These are phyloP conservation scores for Stereum hirsutum DNA, from an alignment of 1,284 basidiomycete species.

Conservation along the genomic window DNA sequence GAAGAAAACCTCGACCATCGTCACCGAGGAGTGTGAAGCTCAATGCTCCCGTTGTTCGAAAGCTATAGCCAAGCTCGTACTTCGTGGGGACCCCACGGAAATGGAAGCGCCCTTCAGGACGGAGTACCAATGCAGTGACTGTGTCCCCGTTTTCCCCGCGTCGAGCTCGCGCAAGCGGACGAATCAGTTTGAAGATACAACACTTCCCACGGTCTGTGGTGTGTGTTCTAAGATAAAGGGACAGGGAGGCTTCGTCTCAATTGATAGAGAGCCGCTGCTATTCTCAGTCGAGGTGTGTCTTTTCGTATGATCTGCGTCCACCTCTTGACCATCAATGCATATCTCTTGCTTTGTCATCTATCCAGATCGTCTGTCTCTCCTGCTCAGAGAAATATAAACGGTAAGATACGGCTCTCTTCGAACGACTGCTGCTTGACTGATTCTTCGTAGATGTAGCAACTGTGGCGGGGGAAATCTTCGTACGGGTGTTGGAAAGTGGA, in stretches of 20 bases:
- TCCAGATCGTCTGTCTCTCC: neutral
- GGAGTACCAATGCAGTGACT: constrained; percentile 1
- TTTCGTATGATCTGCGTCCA: too few species aligned
- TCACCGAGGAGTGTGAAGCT: constrained; percentile 1
- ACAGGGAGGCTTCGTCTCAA: constrained; percentile 1
- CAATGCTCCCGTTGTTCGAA: neutral
- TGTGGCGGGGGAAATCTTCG: constrained; percentile 2
- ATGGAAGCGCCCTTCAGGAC: neutral
- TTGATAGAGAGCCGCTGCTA: neutral
- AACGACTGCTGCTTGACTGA: neutral
- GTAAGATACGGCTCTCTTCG: neutral
- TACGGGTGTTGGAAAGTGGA: constrained; percentile 3
- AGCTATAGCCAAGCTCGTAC: neutral
- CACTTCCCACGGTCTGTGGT: neutral
- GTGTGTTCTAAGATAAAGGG: constrained; percentile 2
- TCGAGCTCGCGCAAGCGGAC: neutral
- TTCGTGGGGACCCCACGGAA: constrained; percentile 1
- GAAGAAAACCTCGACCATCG: neutral
- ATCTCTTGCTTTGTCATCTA: too few species aligned
- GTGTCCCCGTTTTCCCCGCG: neutral
- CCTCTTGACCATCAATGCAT: too few species aligned
- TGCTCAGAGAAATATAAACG: constrained; percentile 2
- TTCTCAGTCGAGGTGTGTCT: constrained; percentile 3
- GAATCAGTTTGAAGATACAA: constrained; percentile 2
- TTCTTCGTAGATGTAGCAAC: constrained; percentile 2